Base-by-base conservation (phyloP, 2,329 filamentous ascomycete genomes). In the Claviceps sp. region DNA sequence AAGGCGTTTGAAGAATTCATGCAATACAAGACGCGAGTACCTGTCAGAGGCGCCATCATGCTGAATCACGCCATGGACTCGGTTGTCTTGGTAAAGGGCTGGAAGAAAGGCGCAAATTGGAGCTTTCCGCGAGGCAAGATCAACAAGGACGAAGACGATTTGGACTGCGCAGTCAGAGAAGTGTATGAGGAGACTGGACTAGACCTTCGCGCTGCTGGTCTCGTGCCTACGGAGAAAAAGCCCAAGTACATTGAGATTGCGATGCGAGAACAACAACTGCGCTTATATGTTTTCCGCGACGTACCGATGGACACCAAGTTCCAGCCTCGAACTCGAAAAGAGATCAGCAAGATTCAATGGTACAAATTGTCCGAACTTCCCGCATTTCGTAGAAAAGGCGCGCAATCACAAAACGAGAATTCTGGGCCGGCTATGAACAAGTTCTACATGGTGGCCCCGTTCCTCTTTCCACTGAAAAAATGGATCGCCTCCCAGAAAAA, bases 371-470 rank as follows among this genome's bases (percentile, higher is more conserved):
- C 85, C 0, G 89, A 96, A 54, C 76, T 98, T 26, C 91, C 93
- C 1, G 88, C 86, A 0, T 82, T 88, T 60, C 82, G 83, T 51
- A 86, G 85, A 65, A 89, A 85, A 62, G 74, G 73, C 17, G 71
- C 72, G 13, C 75, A 79, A 51, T 64, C 61, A 16, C 76, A 81
- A n/a, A 76, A 80, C 45, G 76, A 83, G 49, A 68, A 70, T 34
- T 68, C 79, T 13, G 70, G 71, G 14, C 68, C 75, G 2, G 87
- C 85, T 59, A 82, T 82, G 42, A 89, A 87, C 66, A 96, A 91
- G 62, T 97, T 96, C 65, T 98, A 96, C 69, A 96, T 97, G 88
- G 93, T 98, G 17, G 89, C 89, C 0, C 90, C 91, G 0, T 98
- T 98, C 63, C 73, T 97, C 51, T 82, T 82, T 1, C 86, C 82